These are phyloP conservation scores for Pilaira anomala DNA, from an alignment of 192 early-diverging fungal genomes.

Conservation along the genomic window DNA sequence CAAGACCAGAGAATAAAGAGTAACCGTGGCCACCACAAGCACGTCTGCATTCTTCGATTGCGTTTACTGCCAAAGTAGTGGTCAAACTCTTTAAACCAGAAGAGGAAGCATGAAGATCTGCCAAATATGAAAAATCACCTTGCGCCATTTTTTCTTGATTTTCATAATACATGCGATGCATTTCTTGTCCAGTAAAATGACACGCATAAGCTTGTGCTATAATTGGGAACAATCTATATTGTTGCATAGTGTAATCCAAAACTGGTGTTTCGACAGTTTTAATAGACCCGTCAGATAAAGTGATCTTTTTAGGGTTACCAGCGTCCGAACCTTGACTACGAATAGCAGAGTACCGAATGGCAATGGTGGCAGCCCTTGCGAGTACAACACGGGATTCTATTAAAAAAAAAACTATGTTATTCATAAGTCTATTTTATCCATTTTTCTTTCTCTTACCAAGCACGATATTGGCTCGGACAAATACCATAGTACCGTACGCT, in stretches of 20 bases:
- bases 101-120: conserved; percentile 71
- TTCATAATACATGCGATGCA: conserved; percentile 35
- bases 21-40: conserved; percentile 79
- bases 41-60: conserved; percentile 74
- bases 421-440: no score
- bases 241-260: conserved; percentile 51
- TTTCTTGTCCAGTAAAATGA: conserved; percentile 35
- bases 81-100: conserved; percentile 70
- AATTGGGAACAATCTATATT: conserved; percentile 48
- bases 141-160: conserved; percentile 49
- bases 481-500: conserved; percentile 65
- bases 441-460: conserved; percentile 19
- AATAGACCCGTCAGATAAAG: not conserved
- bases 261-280: conserved; percentile 47
- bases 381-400: conserved; percentile 40
- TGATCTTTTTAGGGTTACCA: conserved; percentile 34
- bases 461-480: conserved; percentile 58
- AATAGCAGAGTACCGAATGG: conserved; percentile 46
- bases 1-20: conserved; percentile 66
- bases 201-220: conserved; percentile 54
- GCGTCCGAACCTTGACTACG: conserved; percentile 49
- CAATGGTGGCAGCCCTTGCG: conserved; percentile 48
- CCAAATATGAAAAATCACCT: conserved; percentile 62
- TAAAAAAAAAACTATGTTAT: not conserved
- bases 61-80: conserved; percentile 58